These are phyloP conservation scores for Phytophthora vignae DNA, from an alignment of 352 stramenopile genomes.

Conservation along the genomic window DNA sequence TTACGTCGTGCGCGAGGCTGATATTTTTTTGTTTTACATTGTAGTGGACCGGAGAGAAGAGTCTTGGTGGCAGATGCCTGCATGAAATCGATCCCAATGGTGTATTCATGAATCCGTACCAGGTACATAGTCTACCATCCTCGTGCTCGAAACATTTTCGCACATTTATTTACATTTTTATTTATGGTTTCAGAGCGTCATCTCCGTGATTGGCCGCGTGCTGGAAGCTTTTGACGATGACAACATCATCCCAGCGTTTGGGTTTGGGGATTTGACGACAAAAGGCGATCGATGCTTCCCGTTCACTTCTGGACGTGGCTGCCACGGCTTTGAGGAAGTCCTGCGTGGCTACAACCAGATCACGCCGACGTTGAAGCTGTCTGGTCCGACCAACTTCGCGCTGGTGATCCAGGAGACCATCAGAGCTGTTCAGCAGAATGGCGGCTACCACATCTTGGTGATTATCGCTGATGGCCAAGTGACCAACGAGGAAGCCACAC, in stretches of 20 bases:
- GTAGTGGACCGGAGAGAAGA: slow-evolving; percentile 72
- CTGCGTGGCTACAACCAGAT: slow-evolving; percentile 69
- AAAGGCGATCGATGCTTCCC: slow-evolving; percentile 63
- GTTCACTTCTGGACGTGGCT: slow-evolving; percentile 39
- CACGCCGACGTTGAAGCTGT: slow-evolving; percentile 67
- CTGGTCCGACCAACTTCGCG: slow-evolving; percentile 81
- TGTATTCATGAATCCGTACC: slow-evolving; percentile 65
- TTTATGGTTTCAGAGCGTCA: slow-evolving; percentile 49
- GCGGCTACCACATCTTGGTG: slow-evolving; percentile 82
- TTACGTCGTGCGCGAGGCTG: too few species aligned
- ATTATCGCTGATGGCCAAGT: slow-evolving; percentile 84
- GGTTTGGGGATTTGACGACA: slow-evolving; percentile 70
- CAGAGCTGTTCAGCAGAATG: slow-evolving; percentile 43
- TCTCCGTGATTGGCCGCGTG: slow-evolving; percentile 70
- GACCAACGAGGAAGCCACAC: slow-evolving; percentile 70
- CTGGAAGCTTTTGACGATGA: slow-evolving; percentile 84
- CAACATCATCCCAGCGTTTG: slow-evolving; percentile 81
- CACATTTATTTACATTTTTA: not conserved
- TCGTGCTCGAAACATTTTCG: not conserved
- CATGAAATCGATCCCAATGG: slow-evolving; percentile 71
- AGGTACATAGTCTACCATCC: slow-evolving; percentile 37
- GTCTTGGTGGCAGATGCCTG: slow-evolving; percentile 62
- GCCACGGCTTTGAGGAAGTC: slow-evolving; percentile 62
- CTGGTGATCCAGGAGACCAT: slow-evolving; percentile 74
- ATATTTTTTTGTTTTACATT: not conserved